Base-by-base conservation (phyloP, 1,284 basidiomycete species). In the Stygiomarasmius scandens region DNA sequence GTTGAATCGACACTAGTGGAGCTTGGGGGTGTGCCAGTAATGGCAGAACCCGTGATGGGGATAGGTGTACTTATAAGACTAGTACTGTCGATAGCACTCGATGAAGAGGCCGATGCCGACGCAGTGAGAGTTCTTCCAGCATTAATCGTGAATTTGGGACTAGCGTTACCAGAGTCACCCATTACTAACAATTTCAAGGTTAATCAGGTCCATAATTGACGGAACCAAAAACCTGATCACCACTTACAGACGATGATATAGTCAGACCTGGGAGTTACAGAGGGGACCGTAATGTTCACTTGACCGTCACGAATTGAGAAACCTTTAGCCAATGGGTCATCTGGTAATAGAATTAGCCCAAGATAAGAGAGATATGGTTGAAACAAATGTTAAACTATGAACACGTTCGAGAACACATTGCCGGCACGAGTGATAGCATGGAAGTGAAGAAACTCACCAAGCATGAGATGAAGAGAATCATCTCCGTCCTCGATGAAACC, bases 261-360 rank as follows among this genome's bases (percentile, higher is more conserved):
- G 62, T 76, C 67, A 34, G 64, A 51, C 20, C 76, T 61, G 20
- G 68, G 60, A 24, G 69, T 63, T 0, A 89, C 84, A 44, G 76
- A 58, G 9, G 87, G 87, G 29, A 88, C 84, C 6, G 79, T 83
- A 55, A 89, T 71, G 50, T 78, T 63, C 9, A 80, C 80, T 50
- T 76, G 67, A 24, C 83, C 84, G 46, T 72, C 74, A 3, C 75
- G 76, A 56, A 88, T 74, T 53, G 74, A 72, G 73, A 89, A 83
- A 56, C 77, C 76, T 53, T 77, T 61, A 2, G 86, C 87, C 41
- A 89, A 78, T 6, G 85, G 86, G 24, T 74, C 62, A 38, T 77
- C 84, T 83, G 19, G 44, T 48, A 54, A 32, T 32, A 32, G 12
- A 32, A 12, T 32, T 32, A 24, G 38, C 54, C 29, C n/a, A 56